Evolutionary conservation across 73 alveolate species (phyloP).

Genomic region (Uronychia binucleata): DNA sequence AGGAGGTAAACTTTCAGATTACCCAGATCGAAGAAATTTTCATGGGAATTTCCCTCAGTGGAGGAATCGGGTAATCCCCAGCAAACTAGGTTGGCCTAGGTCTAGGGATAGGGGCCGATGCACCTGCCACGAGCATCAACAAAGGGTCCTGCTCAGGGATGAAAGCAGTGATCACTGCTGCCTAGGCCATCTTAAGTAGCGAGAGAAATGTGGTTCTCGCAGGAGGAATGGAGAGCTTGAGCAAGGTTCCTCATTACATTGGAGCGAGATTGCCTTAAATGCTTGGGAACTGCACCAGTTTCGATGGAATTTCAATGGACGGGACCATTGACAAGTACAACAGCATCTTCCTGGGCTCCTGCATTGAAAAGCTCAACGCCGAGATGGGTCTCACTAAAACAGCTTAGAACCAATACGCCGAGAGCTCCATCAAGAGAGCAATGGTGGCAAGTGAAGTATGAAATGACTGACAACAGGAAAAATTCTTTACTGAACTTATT

Average conservation of each 20-base stretch:
- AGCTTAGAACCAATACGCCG: slow-evolving; percentile 53
- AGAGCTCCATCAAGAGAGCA: slow-evolving; percentile 37
- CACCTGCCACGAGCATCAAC: slow-evolving; percentile 57
- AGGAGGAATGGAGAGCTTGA: slow-evolving; percentile 72
- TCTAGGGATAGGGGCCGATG: slow-evolving; percentile 44
- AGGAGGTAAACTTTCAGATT: too few species aligned
- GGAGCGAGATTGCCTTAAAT: slow-evolving; percentile 34
- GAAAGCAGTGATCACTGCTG: slow-evolving; percentile 45
- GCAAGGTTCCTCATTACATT: slow-evolving; percentile 57
- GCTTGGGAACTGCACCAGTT: slow-evolving; percentile 3
- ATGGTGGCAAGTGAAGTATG: too few species aligned
- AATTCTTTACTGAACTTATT: too few species aligned
- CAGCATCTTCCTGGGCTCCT: slow-evolving; percentile 46
- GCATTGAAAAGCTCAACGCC: slow-evolving; percentile 60
- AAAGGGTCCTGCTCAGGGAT: slow-evolving; percentile 68
- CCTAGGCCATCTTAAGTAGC: slow-evolving; percentile 47
- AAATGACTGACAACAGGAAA: too few species aligned
- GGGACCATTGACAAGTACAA: slow-evolving; percentile 33
- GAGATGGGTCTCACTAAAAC: slow-evolving; percentile 48
- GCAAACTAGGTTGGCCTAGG: slow-evolving; percentile 53
- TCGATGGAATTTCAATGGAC: slow-evolving; percentile 7
- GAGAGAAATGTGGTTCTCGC: slow-evolving; percentile 56
- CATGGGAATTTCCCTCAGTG: slow-evolving; percentile 52
- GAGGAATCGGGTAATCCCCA: slow-evolving; percentile 64
- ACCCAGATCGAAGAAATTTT: slow-evolving; percentile 51